phyloP scores from a whole-genome alignment of 2,329 filamentous ascomycete species.

The Myriosclerotinia duriaeana region DNA sequence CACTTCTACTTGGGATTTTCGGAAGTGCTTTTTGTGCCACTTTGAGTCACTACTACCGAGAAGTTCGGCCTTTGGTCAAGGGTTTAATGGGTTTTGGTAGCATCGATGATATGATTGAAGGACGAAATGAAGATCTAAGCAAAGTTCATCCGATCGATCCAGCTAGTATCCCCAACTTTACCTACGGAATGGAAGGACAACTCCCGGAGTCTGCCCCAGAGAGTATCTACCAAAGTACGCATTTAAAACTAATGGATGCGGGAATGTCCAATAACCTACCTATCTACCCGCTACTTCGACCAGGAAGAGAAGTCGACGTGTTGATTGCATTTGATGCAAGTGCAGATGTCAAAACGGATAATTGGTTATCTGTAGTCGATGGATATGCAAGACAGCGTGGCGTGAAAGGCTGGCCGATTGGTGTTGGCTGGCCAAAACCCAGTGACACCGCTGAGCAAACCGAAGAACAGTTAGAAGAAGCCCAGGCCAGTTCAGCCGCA shows the following conservation, averaged over 20 bases:
- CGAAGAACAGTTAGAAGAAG: slow-evolving; percentile 63
- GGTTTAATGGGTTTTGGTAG: slow-evolving; percentile 72
- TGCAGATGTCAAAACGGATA: slow-evolving; percentile 84
- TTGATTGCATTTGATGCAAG: slow-evolving; percentile 92
- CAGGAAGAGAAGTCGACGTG: slow-evolving; percentile 84
- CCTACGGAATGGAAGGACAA: slow-evolving; percentile 73
- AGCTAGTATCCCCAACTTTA: slow-evolving; percentile 85
- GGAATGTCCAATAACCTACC: slow-evolving; percentile 99
- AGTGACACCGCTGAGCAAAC: slow-evolving; percentile 59
- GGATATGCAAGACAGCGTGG: slow-evolving; percentile 88
- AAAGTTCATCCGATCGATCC: slow-evolving; percentile 96
- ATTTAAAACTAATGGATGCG: slow-evolving; percentile 89
- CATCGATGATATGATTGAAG: slow-evolving; percentile 79
- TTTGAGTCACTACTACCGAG: slow-evolving; percentile 91
- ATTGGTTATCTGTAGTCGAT: slow-evolving; percentile 93
- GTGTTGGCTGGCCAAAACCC: slow-evolving; percentile 83
- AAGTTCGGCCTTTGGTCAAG: slow-evolving; percentile 79
- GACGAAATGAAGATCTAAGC: slow-evolving; percentile 77
- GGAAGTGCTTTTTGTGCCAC: slow-evolving; percentile 96
- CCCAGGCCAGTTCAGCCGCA: slow-evolving; percentile 55
- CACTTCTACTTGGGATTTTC: slow-evolving; percentile 89
- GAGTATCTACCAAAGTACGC: slow-evolving; percentile 67
- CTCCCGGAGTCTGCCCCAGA: slow-evolving; percentile 76
- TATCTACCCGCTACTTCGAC: slow-evolving; percentile 88
- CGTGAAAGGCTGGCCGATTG: slow-evolving; percentile 91